Base-by-base conservation (phyloP, 768 basidiomycete genomes). In the Russula sp. region DNA sequence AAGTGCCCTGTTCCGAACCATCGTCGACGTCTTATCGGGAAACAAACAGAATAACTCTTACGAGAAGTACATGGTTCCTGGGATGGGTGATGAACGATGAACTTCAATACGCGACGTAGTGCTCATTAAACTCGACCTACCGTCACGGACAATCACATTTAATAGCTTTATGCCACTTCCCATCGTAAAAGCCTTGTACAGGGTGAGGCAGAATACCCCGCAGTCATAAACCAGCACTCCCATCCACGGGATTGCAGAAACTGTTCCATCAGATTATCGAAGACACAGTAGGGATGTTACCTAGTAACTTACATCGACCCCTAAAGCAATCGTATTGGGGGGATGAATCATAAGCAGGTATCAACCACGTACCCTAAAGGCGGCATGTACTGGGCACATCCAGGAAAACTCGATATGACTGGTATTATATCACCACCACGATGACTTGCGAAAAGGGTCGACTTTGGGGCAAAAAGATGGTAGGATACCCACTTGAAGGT, bases 1-100 rank as follows among this genome's bases (percentile, higher is more conserved):
- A 36, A 63, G 50, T 13, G 45, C 62, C 22, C 62, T 59, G 35
- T 32, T 42, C 3, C 20, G 38, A 38, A 20, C 13, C 3, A 16
- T 58, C 41, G 49, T 22, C 25, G 32, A 9, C 8, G 14, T 29
- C n/a, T 48, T 32, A 38, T 42, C 34, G 20, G 41, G 5, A 18
- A 51, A 25, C 22, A 43, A 22, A 14, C 7, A 13, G 25, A 29
- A 49, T 16, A 20, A 2, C 16, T 3, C 62, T 18, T 49, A 63
- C 62, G 57, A 63, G 47, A 42, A 63, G 39, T 63, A 63, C 41
- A 63, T 59, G 35, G 62, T 29, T 7, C 61, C 62, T 63, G 41
- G 3, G 18, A 35, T 18, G 46, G 18, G 39, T 16, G 22, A 11
- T 63, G 2, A 55, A 22, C 3, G 22, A 11, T 63, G 2, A 55